Base-by-base conservation (phyloP, 1,139 yeast genomes). In the Sugiyamaella novakii region DNA sequence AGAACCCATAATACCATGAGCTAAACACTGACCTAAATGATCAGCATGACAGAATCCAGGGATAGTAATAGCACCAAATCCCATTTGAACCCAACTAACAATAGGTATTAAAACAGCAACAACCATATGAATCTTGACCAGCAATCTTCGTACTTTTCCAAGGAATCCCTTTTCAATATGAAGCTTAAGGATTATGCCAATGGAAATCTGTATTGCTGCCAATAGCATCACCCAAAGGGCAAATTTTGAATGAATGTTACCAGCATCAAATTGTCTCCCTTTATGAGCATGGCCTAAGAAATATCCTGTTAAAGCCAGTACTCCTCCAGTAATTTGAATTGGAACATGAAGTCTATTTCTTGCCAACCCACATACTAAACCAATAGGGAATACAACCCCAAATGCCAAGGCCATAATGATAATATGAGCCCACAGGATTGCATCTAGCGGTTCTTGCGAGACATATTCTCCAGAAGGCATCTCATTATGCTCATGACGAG, bases 1-100 rank as follows among this genome's bases (percentile, higher is more conserved):
- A 17, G 88, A 77, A 0, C 98, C 98, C 98, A 91, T 91, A 54
- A 91, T 87, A 5, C 96, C 97, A 66, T 91, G 98, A 0, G 98
- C 98, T 42, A 89, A 78, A 66, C 98, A 91, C 69, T 91, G 98
- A 15, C 98, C 98, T 60, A 91, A 73, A 71, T 88, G 79, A 51
- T 72, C 65, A 61, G 82, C 80, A 68, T 88, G 76, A 64, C 89
- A 80, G 77, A 89, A 91, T 1, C 96, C 96, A 56, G 88, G 80
- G 55, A 89, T 66, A 1, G 96, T 85, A 44, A 87, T 82, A 3
- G 92, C 89, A 0, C 95, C 94, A 70, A 91, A 70, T 47, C 89
- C 83, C 29, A 80, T 78, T 57, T 88, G 83, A 6, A 89, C 84
- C 74, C 75, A 73, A 39, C 69, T 79, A 70, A 80, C 53, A n/a